Base-by-base conservation (phyloP, 23 red algal species). In the Chondrus crispus region DNA sequence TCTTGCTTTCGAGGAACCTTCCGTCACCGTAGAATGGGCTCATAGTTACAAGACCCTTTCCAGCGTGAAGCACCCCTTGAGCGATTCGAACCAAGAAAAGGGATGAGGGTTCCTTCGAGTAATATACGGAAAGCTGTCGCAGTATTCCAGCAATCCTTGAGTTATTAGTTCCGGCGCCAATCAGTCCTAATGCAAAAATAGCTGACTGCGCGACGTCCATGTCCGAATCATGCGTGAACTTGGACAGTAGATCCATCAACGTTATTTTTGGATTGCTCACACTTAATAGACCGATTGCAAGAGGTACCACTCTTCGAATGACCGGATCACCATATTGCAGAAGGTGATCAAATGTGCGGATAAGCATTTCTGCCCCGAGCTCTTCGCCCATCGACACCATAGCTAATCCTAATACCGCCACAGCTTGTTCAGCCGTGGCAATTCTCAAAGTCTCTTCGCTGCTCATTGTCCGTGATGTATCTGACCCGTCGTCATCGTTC, bases 121-220 rank as follows among this genome's bases (percentile, higher is more conserved):
- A 99, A 37, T 95, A 99, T 28, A 81, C 86, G 1, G 94, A 96
- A 19, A 99, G 88, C 72, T 96, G 91, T 37, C 97, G 85, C 51
- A 99, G 60, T 62, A 99, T 88, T 14, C 92, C 91, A 8, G 97
- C 97, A 16, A 99, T 90, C 55, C 97, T 85, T 2, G 90, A 86
- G 75, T 99, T 91, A 64, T 99, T 99, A 72, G 97, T 99, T 32
- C 97, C 97, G 33, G 97, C 97, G 1, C 88, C 93, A 62, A 91
- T 82, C 51, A 99, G 80, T 30, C 97, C 97, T 28, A 99, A 66
- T 8, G 78, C 94, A 33, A 99, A 51, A 13, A 99, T 89, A 16
- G 97, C 97, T 0, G 88, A 80, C 48, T 95, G 85, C 14, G 94
- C 94, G 40, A 99, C 94, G 36, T 96, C 94, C 55, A 91, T 76